A percentile compares a stretch with the other conserved stretches of the same genome.
Conservation (phyloP, 768 basidiomycete genomes). For the Floccularia luteovirens region DNA sequence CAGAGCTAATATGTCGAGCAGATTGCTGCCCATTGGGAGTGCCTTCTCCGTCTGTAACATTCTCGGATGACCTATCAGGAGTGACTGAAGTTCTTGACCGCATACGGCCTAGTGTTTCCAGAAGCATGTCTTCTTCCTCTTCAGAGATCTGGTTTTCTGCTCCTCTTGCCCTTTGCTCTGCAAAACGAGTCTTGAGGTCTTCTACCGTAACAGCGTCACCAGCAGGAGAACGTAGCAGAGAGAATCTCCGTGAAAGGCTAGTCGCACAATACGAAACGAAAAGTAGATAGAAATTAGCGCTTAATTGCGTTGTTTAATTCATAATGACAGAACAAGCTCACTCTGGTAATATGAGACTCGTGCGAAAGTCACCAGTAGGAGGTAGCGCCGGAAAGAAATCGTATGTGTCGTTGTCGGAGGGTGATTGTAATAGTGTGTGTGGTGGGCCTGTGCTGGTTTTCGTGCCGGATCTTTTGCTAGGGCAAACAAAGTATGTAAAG, state of each 20-base stretch:
- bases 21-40: conserved; percentile 16
- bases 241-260: conserved; percentile 79
- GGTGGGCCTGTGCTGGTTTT: conserved; percentile 40
- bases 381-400: conserved; percentile 51
- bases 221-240: conserved; percentile 61
- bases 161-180: conserved; percentile 70
- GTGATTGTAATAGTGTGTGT: conserved; percentile 14
- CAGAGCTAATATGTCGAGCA: conserved; percentile 19
- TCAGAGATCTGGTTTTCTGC: conserved; percentile 63
- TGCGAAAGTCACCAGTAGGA: conserved; percentile 72
- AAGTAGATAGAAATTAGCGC: neutral
- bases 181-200: conserved; percentile 57
- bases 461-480: conserved; percentile 75
- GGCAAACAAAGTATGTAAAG: conserved; percentile 12
- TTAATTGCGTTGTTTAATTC: conserved; percentile 5
- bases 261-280: conserved; percentile 12
- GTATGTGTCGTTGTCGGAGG: conserved; percentile 21
- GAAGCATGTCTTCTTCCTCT: conserved; percentile 80
- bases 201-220: conserved; percentile 63
- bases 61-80: conserved; percentile 27
- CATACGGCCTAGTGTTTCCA: conserved; percentile 57
- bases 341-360: conserved; percentile 82
- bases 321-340: conserved; percentile 29
- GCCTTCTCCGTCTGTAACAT: conserved; percentile 20
- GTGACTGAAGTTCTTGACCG: conserved; percentile 21